Evolutionary conservation across 768 basidiomycete species (phyloP).

Genomic region (Podaxis sp.): DNA sequence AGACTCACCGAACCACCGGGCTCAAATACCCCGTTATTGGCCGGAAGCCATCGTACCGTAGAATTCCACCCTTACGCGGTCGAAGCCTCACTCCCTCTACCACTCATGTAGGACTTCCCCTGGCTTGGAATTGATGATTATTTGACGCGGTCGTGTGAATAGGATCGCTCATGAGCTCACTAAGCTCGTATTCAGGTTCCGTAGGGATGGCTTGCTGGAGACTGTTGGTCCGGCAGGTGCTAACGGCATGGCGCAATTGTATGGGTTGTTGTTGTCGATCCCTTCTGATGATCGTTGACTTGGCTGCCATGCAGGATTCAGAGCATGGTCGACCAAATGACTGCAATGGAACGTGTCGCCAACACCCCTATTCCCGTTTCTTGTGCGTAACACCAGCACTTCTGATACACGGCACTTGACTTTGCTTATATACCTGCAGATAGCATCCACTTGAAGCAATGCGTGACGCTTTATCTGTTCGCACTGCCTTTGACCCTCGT

Average conservation of each 20-base stretch:
- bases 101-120: constrained; percentile 56
- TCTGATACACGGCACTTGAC: not conserved
- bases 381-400: constrained; percentile 40
- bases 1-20: constrained; percentile 32
- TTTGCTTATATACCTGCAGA: constrained; percentile 37
- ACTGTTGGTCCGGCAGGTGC: constrained; percentile 86
- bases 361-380: constrained; percentile 82
- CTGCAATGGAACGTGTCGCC: constrained; percentile 86
- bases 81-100: constrained; percentile 71
- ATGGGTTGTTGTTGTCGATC: constrained; percentile 19
- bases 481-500: constrained; percentile 86
- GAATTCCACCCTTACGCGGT: constrained; percentile 60
- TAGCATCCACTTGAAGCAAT: constrained; percentile 92
- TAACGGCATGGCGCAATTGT: constrained; percentile 76
- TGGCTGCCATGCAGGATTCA: constrained; percentile 50
- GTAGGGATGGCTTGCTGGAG: constrained; percentile 80
- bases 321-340: constrained; percentile 81
- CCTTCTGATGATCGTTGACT: not conserved
- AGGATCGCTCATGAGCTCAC: constrained; percentile 85
- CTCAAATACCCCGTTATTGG: constrained; percentile 60
- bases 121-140: not conserved
- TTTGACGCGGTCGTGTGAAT: constrained; percentile 3
- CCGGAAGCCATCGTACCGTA: constrained; percentile 49
- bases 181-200: constrained; percentile 66
- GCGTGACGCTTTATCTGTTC: constrained; percentile 90